Evolutionary conservation across 1,284 basidiomycete genomes (phyloP).

Genomic region (Rhodotorula sp.): DNA sequence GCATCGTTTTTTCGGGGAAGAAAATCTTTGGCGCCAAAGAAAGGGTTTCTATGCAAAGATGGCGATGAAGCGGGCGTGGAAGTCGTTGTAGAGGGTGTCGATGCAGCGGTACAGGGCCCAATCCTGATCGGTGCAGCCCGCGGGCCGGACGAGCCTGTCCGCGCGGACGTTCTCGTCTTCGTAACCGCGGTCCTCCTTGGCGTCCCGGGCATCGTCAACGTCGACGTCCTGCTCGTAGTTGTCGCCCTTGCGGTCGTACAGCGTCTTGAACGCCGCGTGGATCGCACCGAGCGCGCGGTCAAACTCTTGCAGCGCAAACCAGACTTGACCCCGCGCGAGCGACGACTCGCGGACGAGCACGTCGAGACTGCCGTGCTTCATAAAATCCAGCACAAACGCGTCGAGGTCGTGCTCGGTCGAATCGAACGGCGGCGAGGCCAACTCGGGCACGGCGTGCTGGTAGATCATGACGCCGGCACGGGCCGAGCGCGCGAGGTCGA

Average conservation of each 20-base stretch:
- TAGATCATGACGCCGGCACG: slow-evolving; percentile 59
- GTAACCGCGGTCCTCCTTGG: slow-evolving; percentile 33
- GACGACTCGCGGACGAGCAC: slow-evolving; percentile 49
- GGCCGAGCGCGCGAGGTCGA: slow-evolving; percentile 54
- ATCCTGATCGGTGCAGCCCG: slow-evolving; percentile 49
- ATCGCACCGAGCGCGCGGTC: slow-evolving; percentile 56
- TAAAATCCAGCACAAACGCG: slow-evolving; percentile 67
- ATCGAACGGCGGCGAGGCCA: slow-evolving; percentile 51
- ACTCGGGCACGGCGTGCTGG: slow-evolving; percentile 60
- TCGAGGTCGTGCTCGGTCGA: slow-evolving; percentile 55
- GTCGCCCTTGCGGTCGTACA: slow-evolving; percentile 47
- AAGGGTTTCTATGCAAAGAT: slow-evolving; percentile 54
- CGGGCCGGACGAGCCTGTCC: slow-evolving; percentile 47
- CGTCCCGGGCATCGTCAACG: slow-evolving; percentile 40
- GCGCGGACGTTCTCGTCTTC: slow-evolving; percentile 47
- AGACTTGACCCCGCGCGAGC: slow-evolving; percentile 56
- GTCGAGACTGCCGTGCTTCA: slow-evolving; percentile 60
- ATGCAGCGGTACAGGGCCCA: slow-evolving; percentile 62
- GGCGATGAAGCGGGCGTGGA: slow-evolving; percentile 57
- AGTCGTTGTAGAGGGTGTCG: slow-evolving; percentile 54
- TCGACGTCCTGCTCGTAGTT: slow-evolving; percentile 47
- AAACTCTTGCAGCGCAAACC: slow-evolving; percentile 64
- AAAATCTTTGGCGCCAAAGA: neutral
- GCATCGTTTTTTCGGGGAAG: neutral
- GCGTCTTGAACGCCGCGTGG: slow-evolving; percentile 54